Conservation (phyloP, 495 filamentous ascomycete genomes). For the Trichoderma gamsii region DNA sequence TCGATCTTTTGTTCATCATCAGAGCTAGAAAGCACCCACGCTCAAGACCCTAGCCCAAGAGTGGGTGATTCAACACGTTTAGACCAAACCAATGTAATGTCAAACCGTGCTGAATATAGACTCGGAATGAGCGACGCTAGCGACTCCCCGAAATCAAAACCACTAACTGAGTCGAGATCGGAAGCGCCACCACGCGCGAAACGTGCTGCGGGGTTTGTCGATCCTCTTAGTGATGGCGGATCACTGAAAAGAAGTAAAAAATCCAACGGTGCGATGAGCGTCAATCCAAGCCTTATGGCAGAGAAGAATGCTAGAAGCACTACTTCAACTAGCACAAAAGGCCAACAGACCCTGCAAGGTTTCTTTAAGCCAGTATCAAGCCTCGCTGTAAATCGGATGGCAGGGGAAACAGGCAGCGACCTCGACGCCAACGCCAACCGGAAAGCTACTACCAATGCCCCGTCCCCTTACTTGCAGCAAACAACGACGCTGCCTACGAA, state of each 20-base stretch:
- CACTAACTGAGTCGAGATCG: neutral
- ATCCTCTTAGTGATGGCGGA: neutral
- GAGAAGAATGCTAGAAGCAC: too few species aligned
- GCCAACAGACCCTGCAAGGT: constrained; percentile 69
- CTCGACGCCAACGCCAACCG: neutral
- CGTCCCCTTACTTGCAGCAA: neutral
- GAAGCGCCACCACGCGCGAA: neutral
- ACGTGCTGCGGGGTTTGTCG: constrained; percentile 7
- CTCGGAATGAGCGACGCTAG: neutral
- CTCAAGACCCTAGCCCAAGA: too few species aligned
- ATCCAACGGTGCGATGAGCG: too few species aligned
- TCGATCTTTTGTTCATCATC: constrained; percentile 17
- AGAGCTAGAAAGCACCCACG: neutral
- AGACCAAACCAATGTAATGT: too few species aligned
- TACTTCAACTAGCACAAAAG: neutral
- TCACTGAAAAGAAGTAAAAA: too few species aligned
- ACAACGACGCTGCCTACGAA: neutral
- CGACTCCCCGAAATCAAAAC: neutral
- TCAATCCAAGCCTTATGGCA: too few species aligned
- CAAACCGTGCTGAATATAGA: neutral
- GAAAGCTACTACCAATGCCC: neutral
- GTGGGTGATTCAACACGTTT: too few species aligned
- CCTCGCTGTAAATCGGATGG: too few species aligned
- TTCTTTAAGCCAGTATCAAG: constrained; percentile 63
- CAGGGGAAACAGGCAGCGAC: constrained; percentile 16